Percentiles rank a stretch among this genome's conserved stretches.
Conservation (phyloP, 2,329 filamentous ascomycete species). For the Trichoderma harzianum region DNA sequence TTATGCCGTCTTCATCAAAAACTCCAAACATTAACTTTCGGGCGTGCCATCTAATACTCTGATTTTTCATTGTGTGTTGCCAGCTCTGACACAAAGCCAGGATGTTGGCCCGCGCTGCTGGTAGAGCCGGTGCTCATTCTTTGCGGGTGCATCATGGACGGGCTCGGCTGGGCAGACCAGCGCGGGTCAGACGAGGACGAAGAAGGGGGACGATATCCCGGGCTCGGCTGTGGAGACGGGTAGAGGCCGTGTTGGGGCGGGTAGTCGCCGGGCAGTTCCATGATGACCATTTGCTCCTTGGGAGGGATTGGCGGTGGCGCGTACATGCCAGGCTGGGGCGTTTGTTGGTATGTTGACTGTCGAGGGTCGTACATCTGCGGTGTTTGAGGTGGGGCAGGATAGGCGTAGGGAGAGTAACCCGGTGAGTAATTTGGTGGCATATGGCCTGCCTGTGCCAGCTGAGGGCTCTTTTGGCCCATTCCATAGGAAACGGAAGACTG, state of each 20-base stretch:
- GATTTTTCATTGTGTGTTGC: slow-evolving; percentile 47
- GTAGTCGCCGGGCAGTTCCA: slow-evolving; percentile 50
- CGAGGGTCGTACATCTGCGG: slow-evolving; percentile 20
- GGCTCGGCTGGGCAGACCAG: slow-evolving; percentile 40
- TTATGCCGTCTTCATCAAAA: background rate
- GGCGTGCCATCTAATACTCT: slow-evolving; percentile 33
- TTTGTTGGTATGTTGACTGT: slow-evolving; percentile 19
- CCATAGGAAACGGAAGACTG: background rate
- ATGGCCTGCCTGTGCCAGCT: slow-evolving; percentile 4
- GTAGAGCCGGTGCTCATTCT: slow-evolving; percentile 28
- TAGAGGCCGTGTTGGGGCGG: slow-evolving; percentile 29
- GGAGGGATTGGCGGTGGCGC: slow-evolving; percentile 26
- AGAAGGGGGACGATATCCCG: slow-evolving; percentile 27
- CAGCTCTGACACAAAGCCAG: slow-evolving; percentile 45
- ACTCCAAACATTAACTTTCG: background rate
- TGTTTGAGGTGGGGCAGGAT: slow-evolving; percentile 7
- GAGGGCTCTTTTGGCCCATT: background rate
- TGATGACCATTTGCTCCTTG: slow-evolving; percentile 28
- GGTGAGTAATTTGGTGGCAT: slow-evolving; percentile 38
- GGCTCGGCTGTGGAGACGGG: slow-evolving; percentile 25
- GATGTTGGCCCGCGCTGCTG: slow-evolving; percentile 36
- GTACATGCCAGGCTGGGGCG: slow-evolving; percentile 23
- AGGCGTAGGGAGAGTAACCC: slow-evolving; percentile 19
- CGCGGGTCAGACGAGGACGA: slow-evolving; percentile 26
- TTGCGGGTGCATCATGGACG: slow-evolving; percentile 23